These are phyloP conservation scores for Plasmodium berghei DNA, from an alignment of 169 alveolate genomes.

Conservation along the genomic window DNA sequence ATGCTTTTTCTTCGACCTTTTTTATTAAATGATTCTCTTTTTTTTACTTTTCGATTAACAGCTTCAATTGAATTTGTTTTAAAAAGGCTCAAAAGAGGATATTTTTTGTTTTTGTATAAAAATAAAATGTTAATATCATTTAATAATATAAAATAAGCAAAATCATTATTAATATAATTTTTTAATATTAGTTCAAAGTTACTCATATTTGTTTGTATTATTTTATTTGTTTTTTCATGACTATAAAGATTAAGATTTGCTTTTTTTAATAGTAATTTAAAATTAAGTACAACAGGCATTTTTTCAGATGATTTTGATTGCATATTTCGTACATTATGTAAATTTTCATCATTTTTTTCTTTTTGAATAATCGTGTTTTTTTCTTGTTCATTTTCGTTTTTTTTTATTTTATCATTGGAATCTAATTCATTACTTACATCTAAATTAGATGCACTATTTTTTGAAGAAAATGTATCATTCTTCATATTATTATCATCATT, in stretches of 20 bases:
- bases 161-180: conserved; percentile 40
- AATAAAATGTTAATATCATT: conserved; percentile 18
- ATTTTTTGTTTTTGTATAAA: conserved; percentile 28
- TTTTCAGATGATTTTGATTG: background rate
- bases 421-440: background rate
- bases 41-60: conserved; percentile 1
- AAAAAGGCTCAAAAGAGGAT: conserved; percentile 35
- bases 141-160: conserved; percentile 25
- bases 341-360: too few species aligned
- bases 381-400: background rate
- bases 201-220: conserved; percentile 7
- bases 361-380: too few species aligned
- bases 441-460: background rate
- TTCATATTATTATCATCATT: background rate
- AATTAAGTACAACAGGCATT: conserved; percentile 17
- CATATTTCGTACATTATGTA: background rate
- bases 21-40: background rate
- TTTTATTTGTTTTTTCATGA: conserved; percentile 18
- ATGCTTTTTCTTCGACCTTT: conserved; percentile 23
- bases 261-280: conserved; percentile 7
- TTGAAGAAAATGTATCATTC: background rate
- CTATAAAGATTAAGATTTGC: conserved; percentile 4
- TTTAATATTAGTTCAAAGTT: conserved; percentile 19
- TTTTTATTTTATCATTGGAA: background rate
- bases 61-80: background rate